Conservation (phyloP, 345 rosid genomes). For the Camelina sativa region DNA sequence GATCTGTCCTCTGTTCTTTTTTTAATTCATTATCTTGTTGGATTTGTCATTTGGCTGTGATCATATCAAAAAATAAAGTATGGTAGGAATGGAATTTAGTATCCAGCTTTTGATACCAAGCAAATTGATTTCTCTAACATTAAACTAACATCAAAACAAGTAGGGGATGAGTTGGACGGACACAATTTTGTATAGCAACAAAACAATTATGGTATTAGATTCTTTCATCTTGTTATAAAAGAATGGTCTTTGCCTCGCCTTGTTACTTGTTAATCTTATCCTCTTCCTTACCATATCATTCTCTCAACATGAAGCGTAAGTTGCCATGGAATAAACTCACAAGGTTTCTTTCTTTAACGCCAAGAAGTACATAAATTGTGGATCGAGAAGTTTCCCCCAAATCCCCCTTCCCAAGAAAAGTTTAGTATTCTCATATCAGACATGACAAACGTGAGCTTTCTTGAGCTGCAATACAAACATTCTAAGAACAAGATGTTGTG, state of each 20-base stretch:
- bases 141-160: too few relatives aligned
- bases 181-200: neutral
- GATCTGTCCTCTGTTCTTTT: neutral
- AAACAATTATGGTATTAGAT: constrained; percentile 16
- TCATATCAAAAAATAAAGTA: too few relatives aligned
- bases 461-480: too few relatives aligned
- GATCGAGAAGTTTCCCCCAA: too few relatives aligned
- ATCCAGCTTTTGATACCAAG: neutral
- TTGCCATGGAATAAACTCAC: constrained; percentile 38
- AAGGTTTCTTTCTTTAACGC: neutral
- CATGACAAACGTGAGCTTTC: too few relatives aligned
- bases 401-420: too few relatives aligned
- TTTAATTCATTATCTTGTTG: neutral
- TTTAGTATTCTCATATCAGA: too few relatives aligned
- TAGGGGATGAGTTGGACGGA: neutral
- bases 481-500: too few relatives aligned
- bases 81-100: too few relatives aligned
- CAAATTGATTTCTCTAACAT: too few relatives aligned
- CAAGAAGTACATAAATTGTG: too few relatives aligned
- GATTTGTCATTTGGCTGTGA: neutral
- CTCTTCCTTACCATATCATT: neutral
- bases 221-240: neutral
- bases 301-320: constrained; percentile 16
- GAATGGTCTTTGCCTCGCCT: neutral
- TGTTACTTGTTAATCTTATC: neutral